phyloP scores from a whole-genome alignment of 306 rosid genomes.

The Mimosa pudica region DNA sequence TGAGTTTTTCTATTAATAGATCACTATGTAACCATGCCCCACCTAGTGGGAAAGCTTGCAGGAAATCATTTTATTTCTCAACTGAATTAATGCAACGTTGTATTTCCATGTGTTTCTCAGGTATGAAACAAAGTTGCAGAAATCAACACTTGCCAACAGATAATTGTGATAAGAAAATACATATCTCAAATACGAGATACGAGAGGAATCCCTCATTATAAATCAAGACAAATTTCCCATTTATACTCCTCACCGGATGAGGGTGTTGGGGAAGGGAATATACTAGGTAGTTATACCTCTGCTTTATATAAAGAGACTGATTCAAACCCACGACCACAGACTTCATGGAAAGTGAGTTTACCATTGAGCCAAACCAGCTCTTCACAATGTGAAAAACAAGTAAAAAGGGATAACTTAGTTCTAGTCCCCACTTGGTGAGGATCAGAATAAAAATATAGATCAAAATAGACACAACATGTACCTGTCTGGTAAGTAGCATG shows the following conservation, averaged over 20 bases:
- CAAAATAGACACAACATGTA: conserved; percentile 37
- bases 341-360: too few species aligned
- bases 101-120: conserved; percentile 3
- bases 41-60: too few species aligned
- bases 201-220: conserved; percentile 4
- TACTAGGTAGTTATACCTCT: too few species aligned
- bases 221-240: conserved; percentile 17
- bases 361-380: too few species aligned
- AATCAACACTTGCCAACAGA: background rate
- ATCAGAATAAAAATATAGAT: background rate
- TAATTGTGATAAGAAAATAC: background rate
- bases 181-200: background rate
- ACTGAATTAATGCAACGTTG: conserved; percentile 3
- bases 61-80: background rate
- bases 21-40: too few species aligned
- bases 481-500: conserved; percentile 62
- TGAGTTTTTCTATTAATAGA: too few species aligned
- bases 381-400: conserved; percentile 22
- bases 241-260: background rate
- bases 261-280: too few species aligned
- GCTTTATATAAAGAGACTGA: too few species aligned
- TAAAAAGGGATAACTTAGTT: background rate
- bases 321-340: too few species aligned
- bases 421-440: too few species aligned
- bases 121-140: conserved; percentile 28